Conservation (phyloP, 2,329 filamentous ascomycete species). For the Cladophialophora yegresii region DNA sequence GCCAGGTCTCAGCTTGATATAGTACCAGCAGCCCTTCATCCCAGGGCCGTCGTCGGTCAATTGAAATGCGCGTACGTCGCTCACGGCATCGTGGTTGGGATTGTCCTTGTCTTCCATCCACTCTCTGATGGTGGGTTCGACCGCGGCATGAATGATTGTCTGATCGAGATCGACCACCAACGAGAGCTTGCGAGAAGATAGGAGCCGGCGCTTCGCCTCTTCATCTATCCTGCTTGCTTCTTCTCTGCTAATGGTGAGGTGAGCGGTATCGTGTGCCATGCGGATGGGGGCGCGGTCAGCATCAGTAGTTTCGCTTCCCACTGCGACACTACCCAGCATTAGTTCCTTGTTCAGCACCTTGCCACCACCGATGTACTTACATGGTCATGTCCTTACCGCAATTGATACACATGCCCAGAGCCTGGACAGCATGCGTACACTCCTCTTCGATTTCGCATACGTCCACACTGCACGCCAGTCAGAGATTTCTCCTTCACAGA, state of each 20-base stretch:
- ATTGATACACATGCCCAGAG: constrained; percentile 82
- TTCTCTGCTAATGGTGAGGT: constrained; percentile 77
- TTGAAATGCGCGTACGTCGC: constrained; percentile 85
- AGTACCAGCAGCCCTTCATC: constrained; percentile 84
- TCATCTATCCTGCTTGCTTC: constrained; percentile 82
- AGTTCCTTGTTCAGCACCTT: constrained; percentile 2
- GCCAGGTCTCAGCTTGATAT: constrained; percentile 94
- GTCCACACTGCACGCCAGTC: constrained; percentile 47
- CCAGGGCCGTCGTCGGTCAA: constrained; percentile 80
- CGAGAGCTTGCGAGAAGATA: constrained; percentile 80
- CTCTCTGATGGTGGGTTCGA: constrained; percentile 92
- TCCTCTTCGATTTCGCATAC: constrained; percentile 82
- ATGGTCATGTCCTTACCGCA: constrained; percentile 97
- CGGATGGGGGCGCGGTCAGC: constrained; percentile 87
- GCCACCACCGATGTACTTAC: constrained; percentile 44
- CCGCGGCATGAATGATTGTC: constrained; percentile 96
- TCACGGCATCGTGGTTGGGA: constrained; percentile 87
- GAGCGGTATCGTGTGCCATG: constrained; percentile 89
- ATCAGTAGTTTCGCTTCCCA: constrained; percentile 30
- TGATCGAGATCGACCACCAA: constrained; percentile 97
- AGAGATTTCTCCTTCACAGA: constrained; percentile 7
- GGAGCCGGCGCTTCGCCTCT: constrained; percentile 78
- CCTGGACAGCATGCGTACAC: constrained; percentile 88
- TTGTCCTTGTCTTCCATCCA: constrained; percentile 89
- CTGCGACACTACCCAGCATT: constrained; percentile 24